Conservation (phyloP, 78 protist genomes). For the slime mould (Dictyostelium discoideum) region DNA sequence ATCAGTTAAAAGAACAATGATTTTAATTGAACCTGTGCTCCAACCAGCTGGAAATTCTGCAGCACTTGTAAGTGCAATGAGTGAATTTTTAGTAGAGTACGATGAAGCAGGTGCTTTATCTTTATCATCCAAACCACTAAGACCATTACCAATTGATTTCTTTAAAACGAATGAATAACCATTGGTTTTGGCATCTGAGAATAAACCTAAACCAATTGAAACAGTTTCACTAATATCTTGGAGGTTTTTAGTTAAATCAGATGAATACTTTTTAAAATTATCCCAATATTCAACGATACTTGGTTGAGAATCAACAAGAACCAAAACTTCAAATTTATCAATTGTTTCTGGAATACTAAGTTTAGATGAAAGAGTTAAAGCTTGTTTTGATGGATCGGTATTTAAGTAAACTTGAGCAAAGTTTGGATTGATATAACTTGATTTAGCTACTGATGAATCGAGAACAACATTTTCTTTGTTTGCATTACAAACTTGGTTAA, state of each 20-base stretch:
- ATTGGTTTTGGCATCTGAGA: conserved; percentile 24
- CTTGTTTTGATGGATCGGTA: background rate
- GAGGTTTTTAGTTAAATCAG: no score
- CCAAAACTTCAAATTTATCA: background rate
- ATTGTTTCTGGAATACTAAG: conserved; percentile 8
- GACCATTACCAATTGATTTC: background rate
- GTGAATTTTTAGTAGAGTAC: background rate
- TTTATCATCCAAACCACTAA: background rate
- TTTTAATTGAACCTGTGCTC: conserved; percentile 16
- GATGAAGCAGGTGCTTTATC: background rate
- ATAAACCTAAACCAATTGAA: conserved; percentile 22
- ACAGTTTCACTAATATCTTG: background rate
- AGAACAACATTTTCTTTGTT: background rate
- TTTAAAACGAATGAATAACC: conserved; percentile 1
- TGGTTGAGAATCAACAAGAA: conserved; percentile 24
- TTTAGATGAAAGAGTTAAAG: background rate
- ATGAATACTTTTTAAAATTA: background rate
- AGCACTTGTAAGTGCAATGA: conserved; percentile 7
- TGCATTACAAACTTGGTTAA: background rate
- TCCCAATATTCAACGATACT: background rate
- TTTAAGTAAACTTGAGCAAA: conserved; percentile 1
- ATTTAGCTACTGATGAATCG: background rate
- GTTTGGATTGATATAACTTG: conserved; percentile 5
- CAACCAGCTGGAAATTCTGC: conserved; percentile 31
- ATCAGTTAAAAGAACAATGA: conserved; percentile 26